phyloP scores from a whole-genome alignment of 352 stramenopile species.

The Phytophthora idaei region DNA sequence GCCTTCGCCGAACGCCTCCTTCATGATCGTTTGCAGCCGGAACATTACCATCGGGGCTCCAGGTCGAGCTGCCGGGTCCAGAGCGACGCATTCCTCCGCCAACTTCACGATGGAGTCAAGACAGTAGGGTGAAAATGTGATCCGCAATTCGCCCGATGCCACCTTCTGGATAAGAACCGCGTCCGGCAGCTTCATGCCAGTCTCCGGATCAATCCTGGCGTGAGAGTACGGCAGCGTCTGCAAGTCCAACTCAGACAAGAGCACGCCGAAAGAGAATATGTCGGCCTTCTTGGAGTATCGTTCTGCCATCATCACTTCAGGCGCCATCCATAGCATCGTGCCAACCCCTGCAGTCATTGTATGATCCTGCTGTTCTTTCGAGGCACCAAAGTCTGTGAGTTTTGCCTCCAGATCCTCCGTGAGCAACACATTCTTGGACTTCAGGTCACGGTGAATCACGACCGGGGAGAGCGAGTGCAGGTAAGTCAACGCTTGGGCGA shows the following conservation, averaged over 20 bases:
- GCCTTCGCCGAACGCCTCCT: neutral
- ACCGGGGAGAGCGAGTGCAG: slow-evolving; percentile 15
- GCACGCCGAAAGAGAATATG: slow-evolving; percentile 37
- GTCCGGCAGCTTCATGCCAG: slow-evolving; percentile 4
- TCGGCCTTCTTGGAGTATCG: slow-evolving; percentile 40
- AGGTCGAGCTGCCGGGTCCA: slow-evolving; percentile 13
- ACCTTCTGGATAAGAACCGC: slow-evolving; percentile 21
- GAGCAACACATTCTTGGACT: slow-evolving; percentile 48
- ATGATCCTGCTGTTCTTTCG: slow-evolving; percentile 15
- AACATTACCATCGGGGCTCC: slow-evolving; percentile 22
- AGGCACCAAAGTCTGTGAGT: slow-evolving; percentile 45
- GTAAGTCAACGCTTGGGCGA: slow-evolving; percentile 33
- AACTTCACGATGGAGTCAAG: slow-evolving; percentile 4
- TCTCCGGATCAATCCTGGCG: slow-evolving; percentile 11
- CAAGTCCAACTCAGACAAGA: slow-evolving; percentile 34
- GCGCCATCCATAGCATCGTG: slow-evolving; percentile 37
- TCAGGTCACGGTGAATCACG: slow-evolving; percentile 43
- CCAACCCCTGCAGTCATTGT: slow-evolving; percentile 40
- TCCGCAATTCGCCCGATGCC: slow-evolving; percentile 8
- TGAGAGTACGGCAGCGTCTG: slow-evolving; percentile 25
- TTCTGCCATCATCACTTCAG: slow-evolving; percentile 37
- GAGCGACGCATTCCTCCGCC: slow-evolving; percentile 4
- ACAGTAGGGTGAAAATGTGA: slow-evolving; percentile 16
- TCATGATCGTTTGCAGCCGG: slow-evolving; percentile 21
- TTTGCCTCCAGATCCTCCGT: slow-evolving; percentile 31